A percentile compares a stretch with the other conserved stretches of the same genome.
phyloP scores from a whole-genome alignment of 2,329 filamentous ascomycete genomes.

The Microdochium bolleyi region DNA sequence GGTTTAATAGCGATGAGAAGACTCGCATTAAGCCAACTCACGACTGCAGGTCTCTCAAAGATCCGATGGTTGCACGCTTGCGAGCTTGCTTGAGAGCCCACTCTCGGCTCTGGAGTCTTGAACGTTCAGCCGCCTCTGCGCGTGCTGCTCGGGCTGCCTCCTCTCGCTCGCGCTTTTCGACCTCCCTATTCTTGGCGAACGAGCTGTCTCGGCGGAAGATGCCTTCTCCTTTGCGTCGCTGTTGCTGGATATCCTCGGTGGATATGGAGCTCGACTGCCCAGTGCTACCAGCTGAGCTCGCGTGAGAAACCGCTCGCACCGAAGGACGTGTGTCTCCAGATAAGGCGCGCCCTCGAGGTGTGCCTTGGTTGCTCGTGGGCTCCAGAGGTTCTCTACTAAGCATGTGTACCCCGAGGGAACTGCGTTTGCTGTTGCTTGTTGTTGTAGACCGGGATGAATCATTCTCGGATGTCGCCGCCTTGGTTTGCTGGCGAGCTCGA shows the following conservation, averaged over 20 bases:
- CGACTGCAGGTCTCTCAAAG: not conserved
- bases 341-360: slow-evolving; percentile 15
- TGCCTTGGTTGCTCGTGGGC: slow-evolving; percentile 17
- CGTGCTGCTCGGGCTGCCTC: slow-evolving; percentile 1
- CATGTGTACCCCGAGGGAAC: slow-evolving; percentile 12
- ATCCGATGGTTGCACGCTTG: not conserved
- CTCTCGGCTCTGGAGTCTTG: not conserved
- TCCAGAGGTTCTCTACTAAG: slow-evolving; percentile 21
- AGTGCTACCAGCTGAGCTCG: slow-evolving; percentile 35
- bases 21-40: not conserved
- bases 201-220: slow-evolving; percentile 45
- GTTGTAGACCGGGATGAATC: slow-evolving; percentile 4
- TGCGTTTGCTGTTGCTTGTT: slow-evolving; percentile 17
- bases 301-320: not conserved
- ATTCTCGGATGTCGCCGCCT: slow-evolving; percentile 19
- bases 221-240: slow-evolving; percentile 44
- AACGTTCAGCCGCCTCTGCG: not conserved
- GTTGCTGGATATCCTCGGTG: slow-evolving; percentile 39
- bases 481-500: slow-evolving; percentile 40
- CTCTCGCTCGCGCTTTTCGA: slow-evolving; percentile 31
- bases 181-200: slow-evolving; percentile 36
- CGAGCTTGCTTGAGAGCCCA: not conserved
- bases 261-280: slow-evolving; percentile 41
- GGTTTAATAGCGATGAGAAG: not conserved
- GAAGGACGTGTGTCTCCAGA: slow-evolving; percentile 28